These are phyloP conservation scores for Aspergillus fijiensis DNA, from an alignment of 2,329 filamentous ascomycete genomes.

Conservation along the genomic window DNA sequence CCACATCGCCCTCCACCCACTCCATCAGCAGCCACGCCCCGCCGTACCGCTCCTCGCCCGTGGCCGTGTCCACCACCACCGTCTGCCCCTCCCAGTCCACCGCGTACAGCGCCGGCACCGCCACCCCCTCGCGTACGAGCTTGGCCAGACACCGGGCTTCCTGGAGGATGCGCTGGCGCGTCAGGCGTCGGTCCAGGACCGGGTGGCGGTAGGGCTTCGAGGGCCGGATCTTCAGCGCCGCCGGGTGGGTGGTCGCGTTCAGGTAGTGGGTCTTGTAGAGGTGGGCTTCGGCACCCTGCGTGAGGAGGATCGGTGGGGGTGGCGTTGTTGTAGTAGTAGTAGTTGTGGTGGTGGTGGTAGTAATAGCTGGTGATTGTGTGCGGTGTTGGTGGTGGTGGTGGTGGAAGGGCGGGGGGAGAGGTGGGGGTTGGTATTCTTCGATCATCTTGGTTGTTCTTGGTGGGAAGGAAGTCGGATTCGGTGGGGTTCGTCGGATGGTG, in stretches of 20 bases:
- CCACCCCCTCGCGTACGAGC: constrained; percentile 74
- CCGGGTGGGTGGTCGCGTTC: constrained; percentile 59
- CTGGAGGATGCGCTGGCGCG: constrained; percentile 79
- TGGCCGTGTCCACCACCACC: constrained; percentile 32
- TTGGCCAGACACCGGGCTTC: constrained; percentile 84
- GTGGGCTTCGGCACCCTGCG: constrained; percentile 93
- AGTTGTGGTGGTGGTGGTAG: background rate
- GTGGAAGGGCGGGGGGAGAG: constrained; percentile 64
- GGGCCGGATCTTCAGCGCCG: constrained; percentile 87
- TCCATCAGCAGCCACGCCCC: constrained; percentile 78
- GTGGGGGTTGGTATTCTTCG: constrained; percentile 3
- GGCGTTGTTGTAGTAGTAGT: constrained; percentile 40
- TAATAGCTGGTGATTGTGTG: too few species aligned
- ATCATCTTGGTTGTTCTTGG: background rate
- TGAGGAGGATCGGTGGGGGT: constrained; percentile 67
- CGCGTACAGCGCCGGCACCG: constrained; percentile 78
- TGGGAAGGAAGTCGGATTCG: background rate
- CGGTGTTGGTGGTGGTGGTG: constrained; percentile 32
- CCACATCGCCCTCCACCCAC: constrained; percentile 74
- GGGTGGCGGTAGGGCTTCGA: constrained; percentile 91
- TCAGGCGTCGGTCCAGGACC: constrained; percentile 81
- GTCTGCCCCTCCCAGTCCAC: constrained; percentile 62
- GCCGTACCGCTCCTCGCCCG: constrained; percentile 53
- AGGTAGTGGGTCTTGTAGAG: constrained; percentile 87
- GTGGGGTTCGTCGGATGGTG: background rate